Evolutionary conservation across 805 yeast genomes (phyloP), one percentile per base, ranked within the genome.

Genomic region (Dipodascus geniculatus): DNA sequence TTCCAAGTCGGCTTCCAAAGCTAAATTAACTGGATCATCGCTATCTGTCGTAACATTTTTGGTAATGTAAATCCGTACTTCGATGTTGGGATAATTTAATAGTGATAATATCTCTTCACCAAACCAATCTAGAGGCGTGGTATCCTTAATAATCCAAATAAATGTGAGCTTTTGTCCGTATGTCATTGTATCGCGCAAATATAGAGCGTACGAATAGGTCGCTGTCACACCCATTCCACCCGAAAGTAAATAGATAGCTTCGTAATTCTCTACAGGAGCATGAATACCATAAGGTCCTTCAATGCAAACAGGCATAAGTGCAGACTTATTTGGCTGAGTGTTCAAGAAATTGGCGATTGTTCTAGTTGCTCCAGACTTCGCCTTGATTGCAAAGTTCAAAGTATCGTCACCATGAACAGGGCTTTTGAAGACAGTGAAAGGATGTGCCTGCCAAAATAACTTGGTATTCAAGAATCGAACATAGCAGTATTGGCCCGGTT

Each of bases 171-270:
- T 63, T 35, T 68, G 71, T 38, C 67, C 66, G 14, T 11, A 53
- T 33, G 53, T 50, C 17, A 22, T 22, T 28, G 49, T 59, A 51
- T 72, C 70, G 38, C 70, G 57, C 53, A 31, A 11, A 42, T 3
- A 58, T 20, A 42, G 56, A 8, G 75, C 80, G 53, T 77, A 71
- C 2, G 78, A 68, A 55, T 76, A 75, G 19, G 78, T 73, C 1
- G 81, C 86, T 0, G 91, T 82, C 51, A 85, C 71, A 52, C 93
- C 93, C 53, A 80, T 80, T 28, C 93, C 91, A 49, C 88, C 90
- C 3, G 90, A 83, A 22, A 85, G 57, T 48, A 82, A 73, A 4
- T 82, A 72, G 4, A 82, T 76, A 54, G 77, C 74, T 50, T 79
- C 76, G 59, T 75, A 83, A 48, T 71, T 68, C 23, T 70, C 67